A percentile compares a stretch with the other conserved stretches of the same genome.
These are phyloP conservation scores for Solanum chmielewskii DNA, from an alignment of 257 asterid genomes.

Conservation along the genomic window DNA sequence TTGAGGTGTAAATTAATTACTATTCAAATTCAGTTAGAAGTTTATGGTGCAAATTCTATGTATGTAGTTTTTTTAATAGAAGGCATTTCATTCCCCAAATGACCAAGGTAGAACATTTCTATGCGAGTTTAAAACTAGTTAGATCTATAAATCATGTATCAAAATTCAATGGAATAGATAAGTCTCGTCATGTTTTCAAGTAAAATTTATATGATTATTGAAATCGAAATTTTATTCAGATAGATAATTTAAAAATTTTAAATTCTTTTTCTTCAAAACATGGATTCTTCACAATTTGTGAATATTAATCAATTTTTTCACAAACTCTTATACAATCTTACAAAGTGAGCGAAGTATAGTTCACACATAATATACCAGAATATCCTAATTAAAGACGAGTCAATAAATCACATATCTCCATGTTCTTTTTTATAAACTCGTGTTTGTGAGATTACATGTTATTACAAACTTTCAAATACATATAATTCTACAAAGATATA, in stretches of 20 bases:
- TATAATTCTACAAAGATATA: not conserved
- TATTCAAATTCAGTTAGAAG: not conserved
- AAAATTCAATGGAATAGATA: not conserved
- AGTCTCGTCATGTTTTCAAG: not conserved
- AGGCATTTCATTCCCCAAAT: not conserved
- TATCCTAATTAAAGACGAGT: not conserved
- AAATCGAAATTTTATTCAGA: not conserved
- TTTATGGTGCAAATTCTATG: not conserved
- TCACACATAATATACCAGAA: not conserved
- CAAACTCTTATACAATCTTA: not conserved
- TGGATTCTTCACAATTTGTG: not conserved
- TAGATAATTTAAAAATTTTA: rapidly evolving
- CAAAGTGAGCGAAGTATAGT: not conserved
- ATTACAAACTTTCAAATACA: not conserved
- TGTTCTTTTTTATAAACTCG: not conserved
- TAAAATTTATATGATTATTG: not conserved
- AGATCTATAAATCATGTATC: not conserved
- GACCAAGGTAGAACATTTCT: not conserved
- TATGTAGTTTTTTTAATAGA: not conserved
- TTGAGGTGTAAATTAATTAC: not conserved
- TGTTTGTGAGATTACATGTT: not conserved
- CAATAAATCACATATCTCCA: not conserved
- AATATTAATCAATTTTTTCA: not conserved
- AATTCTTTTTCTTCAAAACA: not conserved
- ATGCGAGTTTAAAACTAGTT: not conserved